These are phyloP conservation scores for Zizania palustris DNA, from an alignment of 202 grass and related monocot species.

Conservation along the genomic window DNA sequence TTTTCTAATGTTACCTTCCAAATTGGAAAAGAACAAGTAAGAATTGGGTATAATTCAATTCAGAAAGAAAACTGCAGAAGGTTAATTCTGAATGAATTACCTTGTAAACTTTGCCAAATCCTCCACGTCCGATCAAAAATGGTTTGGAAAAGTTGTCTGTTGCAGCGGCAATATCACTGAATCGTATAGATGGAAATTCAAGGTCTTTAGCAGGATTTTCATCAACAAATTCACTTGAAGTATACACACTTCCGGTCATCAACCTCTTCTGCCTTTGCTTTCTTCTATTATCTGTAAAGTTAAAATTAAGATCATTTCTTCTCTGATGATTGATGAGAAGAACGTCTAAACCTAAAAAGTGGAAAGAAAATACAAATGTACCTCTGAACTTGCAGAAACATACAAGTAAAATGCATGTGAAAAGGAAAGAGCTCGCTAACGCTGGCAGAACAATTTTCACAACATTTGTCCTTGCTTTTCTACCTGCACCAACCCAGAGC, in stretches of 20 bases:
- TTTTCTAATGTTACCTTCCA: conserved; percentile 37
- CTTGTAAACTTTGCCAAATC: conserved; percentile 59
- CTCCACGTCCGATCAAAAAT: conserved; percentile 41
- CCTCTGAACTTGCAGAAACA: conserved; percentile 44
- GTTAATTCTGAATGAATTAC: background rate
- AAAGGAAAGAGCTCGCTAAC: background rate
- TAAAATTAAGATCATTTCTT: background rate
- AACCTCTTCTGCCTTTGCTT: conserved; percentile 34
- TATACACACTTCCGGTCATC: background rate
- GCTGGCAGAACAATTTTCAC: conserved; percentile 39
- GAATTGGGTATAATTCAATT: background rate
- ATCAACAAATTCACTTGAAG: conserved; percentile 32
- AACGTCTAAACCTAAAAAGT: background rate
- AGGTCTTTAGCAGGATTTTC: conserved; percentile 15
- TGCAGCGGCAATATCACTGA: conserved; percentile 40
- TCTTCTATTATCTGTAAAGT: conserved; percentile 16
- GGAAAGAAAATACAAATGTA: background rate
- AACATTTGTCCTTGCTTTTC: background rate
- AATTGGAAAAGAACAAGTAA: background rate
- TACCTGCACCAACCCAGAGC: conserved; percentile 19
- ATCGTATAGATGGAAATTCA: conserved; percentile 46
- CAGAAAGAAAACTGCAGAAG: background rate
- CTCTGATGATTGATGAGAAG: background rate
- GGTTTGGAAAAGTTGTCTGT: conserved; percentile 48
- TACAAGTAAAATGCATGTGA: conserved; percentile 36